phyloP scores from a whole-genome alignment of 352 stramenopile species.

The Phytophthora rubi region DNA sequence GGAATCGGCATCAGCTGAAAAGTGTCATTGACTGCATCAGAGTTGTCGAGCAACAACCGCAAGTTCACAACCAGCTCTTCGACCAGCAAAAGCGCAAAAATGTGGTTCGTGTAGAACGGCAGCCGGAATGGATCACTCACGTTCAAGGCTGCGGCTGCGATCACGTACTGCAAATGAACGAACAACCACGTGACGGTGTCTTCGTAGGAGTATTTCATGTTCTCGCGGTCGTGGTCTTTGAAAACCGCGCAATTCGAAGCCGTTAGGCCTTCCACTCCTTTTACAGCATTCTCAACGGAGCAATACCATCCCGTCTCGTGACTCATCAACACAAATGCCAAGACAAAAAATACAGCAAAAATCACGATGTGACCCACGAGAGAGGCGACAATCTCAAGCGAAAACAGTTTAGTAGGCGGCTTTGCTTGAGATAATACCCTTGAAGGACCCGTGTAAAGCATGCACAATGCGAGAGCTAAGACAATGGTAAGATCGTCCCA shows the following conservation, averaged over 20 bases:
- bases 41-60: constrained; percentile 45
- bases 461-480: constrained; percentile 54
- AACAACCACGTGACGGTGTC: constrained; percentile 58
- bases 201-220: constrained; percentile 39
- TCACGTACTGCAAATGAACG: constrained; percentile 50
- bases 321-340: constrained; percentile 30
- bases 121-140: constrained; percentile 54
- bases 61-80: constrained; percentile 34
- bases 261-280: neutral
- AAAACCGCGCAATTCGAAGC: constrained; percentile 39
- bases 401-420: constrained; percentile 60
- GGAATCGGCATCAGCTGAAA: constrained; percentile 49
- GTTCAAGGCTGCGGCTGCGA: constrained; percentile 55
- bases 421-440: constrained; percentile 38
- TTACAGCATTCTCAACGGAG: constrained; percentile 33
- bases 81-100: constrained; percentile 36
- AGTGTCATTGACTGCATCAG: constrained; percentile 26
- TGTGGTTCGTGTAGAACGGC: constrained; percentile 49
- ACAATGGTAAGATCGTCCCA: constrained; percentile 67
- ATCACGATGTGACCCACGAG: constrained; percentile 49
- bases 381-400: constrained; percentile 48
- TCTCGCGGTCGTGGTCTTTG: constrained; percentile 26
- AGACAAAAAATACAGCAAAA: constrained; percentile 47
- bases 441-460: constrained; percentile 59
- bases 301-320: constrained; percentile 48